A percentile compares a stretch with the other conserved stretches of the same genome.
These are phyloP conservation scores for Violaceomyces palustris DNA, from an alignment of 1,284 basidiomycete species.

Conservation along the genomic window DNA sequence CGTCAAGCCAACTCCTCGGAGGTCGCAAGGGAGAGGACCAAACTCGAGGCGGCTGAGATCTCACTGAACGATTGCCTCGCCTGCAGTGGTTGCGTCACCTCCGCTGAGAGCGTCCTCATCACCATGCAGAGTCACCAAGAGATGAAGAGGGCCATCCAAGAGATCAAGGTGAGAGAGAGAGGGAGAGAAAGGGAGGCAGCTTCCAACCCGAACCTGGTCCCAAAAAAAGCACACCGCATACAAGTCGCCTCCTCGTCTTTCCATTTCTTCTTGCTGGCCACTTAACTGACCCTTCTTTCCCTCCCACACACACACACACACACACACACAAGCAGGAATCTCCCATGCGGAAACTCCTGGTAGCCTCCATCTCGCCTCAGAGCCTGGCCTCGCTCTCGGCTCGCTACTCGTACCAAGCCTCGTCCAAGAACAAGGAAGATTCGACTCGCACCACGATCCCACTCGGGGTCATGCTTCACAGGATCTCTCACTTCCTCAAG, in stretches of 20 bases:
- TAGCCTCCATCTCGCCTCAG: conserved; percentile 66
- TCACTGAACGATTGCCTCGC: conserved; percentile 91
- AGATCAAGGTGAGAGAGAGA: too few species aligned
- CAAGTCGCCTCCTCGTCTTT: too few species aligned
- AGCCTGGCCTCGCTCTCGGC: conserved; percentile 70
- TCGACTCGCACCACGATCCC: conserved; percentile 54
- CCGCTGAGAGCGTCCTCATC: conserved; percentile 92
- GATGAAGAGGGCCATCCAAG: conserved; percentile 60
- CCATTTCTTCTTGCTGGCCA: too few species aligned
- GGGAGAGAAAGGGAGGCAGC: too few species aligned
- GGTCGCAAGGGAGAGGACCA: conserved; percentile 24
- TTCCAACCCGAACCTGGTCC: too few species aligned
- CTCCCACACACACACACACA: too few species aligned
- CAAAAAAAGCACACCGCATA: too few species aligned
- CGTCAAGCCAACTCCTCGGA: conserved; percentile 44
- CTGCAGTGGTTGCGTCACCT: conserved; percentile 95
- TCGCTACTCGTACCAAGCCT: conserved; percentile 23
- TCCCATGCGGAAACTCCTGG: conserved; percentile 10
- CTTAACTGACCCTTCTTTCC: too few species aligned
- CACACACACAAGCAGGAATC: too few species aligned
- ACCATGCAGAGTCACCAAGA: conserved; percentile 94
- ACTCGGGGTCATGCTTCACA: conserved; percentile 52
- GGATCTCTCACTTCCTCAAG: conserved; percentile 55
- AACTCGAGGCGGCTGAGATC: conserved; percentile 67
- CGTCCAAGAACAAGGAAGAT: conserved; percentile 7